Evolutionary conservation across 192 early-diverging fungal genomes (phyloP).

Genomic region (Coemansia reversa): DNA sequence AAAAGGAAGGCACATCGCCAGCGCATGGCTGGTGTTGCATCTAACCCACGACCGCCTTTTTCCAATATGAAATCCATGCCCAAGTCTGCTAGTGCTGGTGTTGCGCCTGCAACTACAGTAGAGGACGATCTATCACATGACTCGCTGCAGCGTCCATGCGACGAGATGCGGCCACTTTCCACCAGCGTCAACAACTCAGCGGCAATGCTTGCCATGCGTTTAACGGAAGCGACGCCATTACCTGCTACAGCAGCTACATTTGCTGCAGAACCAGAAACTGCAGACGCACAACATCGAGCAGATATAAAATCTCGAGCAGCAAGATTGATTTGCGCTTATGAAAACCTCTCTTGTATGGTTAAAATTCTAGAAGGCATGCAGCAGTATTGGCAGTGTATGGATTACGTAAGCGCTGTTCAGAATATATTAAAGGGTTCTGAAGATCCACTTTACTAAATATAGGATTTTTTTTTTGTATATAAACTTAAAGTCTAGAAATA

Average conservation of each 20-base stretch:
- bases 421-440: slow-evolving; percentile 47
- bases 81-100: neutral
- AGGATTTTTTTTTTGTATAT: neutral
- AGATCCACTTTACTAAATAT: slow-evolving; percentile 34
- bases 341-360: slow-evolving; percentile 55
- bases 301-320: slow-evolving; percentile 28
- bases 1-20: slow-evolving; percentile 24
- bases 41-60: neutral
- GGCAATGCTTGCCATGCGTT: slow-evolving; percentile 31
- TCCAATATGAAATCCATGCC: neutral
- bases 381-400: slow-evolving; percentile 58
- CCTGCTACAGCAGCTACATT: neutral
- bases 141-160: slow-evolving; percentile 15
- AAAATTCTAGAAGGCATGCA: slow-evolving; percentile 55
- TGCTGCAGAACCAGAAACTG: neutral
- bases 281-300: slow-evolving; percentile 16
- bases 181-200: slow-evolving; percentile 48
- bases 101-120: slow-evolving; percentile 1
- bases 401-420: slow-evolving; percentile 49
- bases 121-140: slow-evolving; percentile 8
- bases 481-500: too few species aligned
- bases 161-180: slow-evolving; percentile 49
- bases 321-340: slow-evolving; percentile 42
- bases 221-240: neutral
- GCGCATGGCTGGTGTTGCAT: neutral